A percentile compares a stretch with the other conserved stretches of the same genome.
These are phyloP conservation scores for Xylaria grammica DNA, from an alignment of 495 filamentous ascomycete genomes.

Conservation along the genomic window DNA sequence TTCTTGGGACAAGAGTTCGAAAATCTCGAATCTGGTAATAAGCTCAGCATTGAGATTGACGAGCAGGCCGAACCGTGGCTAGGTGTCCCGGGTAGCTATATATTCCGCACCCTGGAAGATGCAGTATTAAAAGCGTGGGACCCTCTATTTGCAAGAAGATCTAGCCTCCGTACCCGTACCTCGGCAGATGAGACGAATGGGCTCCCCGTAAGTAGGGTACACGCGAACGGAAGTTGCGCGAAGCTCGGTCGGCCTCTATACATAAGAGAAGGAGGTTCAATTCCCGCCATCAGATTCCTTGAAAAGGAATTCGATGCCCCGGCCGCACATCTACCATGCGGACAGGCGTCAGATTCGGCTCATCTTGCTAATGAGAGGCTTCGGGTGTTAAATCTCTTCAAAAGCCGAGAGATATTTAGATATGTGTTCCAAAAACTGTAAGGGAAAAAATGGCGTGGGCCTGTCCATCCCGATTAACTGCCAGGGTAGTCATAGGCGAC, in stretches of 20 bases:
- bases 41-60: slow-evolving; percentile 80
- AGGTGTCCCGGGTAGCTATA: slow-evolving; percentile 86
- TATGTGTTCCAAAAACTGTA: slow-evolving; percentile 70
- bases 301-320: slow-evolving; percentile 94
- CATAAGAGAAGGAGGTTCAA: slow-evolving; percentile 94
- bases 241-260: slow-evolving; percentile 70
- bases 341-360: slow-evolving; percentile 91
- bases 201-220: not conserved
- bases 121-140: slow-evolving; percentile 87
- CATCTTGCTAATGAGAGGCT: slow-evolving; percentile 95
- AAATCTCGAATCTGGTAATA: slow-evolving; percentile 75
- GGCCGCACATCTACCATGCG: slow-evolving; percentile 91
- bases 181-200: not conserved
- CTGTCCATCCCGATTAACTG: too few relatives aligned
- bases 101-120: slow-evolving; percentile 86
- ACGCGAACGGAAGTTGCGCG: slow-evolving; percentile 17
- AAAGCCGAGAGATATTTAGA: slow-evolving; percentile 89
- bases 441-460: not conserved
- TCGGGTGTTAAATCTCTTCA: slow-evolving; percentile 83
- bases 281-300: slow-evolving; percentile 89
- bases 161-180: slow-evolving; percentile 6
- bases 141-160: slow-evolving; percentile 36
- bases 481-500: too few relatives aligned
- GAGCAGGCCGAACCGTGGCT: slow-evolving; percentile 97
- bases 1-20: slow-evolving; percentile 77